These are phyloP conservation scores for Pestalotiopsis fici DNA, from an alignment of 2,329 filamentous ascomycete species.

Conservation along the genomic window DNA sequence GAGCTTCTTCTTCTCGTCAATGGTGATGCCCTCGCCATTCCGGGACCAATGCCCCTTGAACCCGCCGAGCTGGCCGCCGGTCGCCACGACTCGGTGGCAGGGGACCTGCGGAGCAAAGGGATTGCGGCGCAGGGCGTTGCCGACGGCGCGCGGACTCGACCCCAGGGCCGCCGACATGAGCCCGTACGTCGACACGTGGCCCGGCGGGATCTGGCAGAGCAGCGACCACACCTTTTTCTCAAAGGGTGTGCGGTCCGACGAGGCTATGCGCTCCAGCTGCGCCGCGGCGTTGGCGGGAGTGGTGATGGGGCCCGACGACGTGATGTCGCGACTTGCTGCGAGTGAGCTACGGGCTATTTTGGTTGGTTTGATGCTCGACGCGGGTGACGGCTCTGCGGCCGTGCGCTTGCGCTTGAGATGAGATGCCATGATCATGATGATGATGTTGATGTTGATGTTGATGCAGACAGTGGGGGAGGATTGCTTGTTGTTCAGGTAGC, in stretches of 20 bases:
- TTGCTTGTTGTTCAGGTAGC: background rate
- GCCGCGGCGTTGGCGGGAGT: constrained; percentile 30
- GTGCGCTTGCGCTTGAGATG: constrained; percentile 27
- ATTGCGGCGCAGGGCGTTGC: constrained; percentile 65
- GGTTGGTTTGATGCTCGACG: background rate
- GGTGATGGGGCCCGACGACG: constrained; percentile 3
- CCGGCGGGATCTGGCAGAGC: constrained; percentile 75
- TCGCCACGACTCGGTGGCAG: constrained; percentile 79
- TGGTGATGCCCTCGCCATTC: constrained; percentile 61
- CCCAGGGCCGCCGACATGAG: constrained; percentile 58
- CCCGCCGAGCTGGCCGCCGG: constrained; percentile 69
- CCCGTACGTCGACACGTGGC: constrained; percentile 77
- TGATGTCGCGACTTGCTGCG: constrained; percentile 7
- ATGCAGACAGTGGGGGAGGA: background rate
- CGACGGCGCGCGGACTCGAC: constrained; percentile 38
- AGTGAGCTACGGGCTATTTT: constrained; percentile 13
- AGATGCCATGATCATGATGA: constrained; percentile 19
- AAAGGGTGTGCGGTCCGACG: constrained; percentile 49
- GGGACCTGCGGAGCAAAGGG: constrained; percentile 82
- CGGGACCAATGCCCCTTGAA: constrained; percentile 69
- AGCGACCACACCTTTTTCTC: constrained; percentile 69
- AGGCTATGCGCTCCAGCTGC: constrained; percentile 46
- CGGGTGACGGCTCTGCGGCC: background rate
- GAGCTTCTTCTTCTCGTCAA: constrained; percentile 64
- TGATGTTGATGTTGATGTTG: background rate